These are phyloP conservation scores for Aegilops umbellulata DNA, from an alignment of 176 grass and related monocot genomes.

Conservation along the genomic window DNA sequence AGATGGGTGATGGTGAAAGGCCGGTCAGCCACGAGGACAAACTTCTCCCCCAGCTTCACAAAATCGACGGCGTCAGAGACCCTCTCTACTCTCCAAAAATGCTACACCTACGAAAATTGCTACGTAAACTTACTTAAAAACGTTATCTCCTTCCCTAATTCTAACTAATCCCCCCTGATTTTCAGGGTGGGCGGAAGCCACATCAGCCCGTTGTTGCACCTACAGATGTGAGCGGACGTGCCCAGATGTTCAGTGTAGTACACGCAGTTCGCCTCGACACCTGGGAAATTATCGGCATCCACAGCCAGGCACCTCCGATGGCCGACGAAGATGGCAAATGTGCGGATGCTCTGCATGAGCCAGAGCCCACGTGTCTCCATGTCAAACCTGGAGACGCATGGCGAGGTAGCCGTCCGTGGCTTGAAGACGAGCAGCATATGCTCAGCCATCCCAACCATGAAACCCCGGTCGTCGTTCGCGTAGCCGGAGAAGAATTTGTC, in stretches of 20 bases:
- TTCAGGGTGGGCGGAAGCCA: too few species aligned
- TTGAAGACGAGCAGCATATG: too few species aligned
- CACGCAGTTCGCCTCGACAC: not conserved
- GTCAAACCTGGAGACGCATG: too few species aligned
- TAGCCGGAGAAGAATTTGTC: too few species aligned
- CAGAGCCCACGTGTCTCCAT: not conserved
- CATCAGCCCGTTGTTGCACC: not conserved
- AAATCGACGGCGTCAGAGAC: not conserved
- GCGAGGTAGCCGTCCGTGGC: too few species aligned
- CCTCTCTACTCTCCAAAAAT: not conserved
- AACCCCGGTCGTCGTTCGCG: too few species aligned
- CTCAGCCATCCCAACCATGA: too few species aligned
- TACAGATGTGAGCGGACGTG: not conserved
- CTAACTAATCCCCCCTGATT: too few species aligned
- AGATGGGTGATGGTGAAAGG: not conserved
- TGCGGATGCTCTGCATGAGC: not conserved
- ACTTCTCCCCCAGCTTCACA: not conserved
- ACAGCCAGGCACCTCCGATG: not conserved
- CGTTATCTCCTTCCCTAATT: too few species aligned
- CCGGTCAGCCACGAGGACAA: not conserved
- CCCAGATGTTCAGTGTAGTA: not conserved
- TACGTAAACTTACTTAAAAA: too few species aligned
- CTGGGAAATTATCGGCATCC: not conserved
- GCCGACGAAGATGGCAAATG: not conserved
- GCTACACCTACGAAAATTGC: too few species aligned